Base-by-base conservation (phyloP, 805 yeast genomes). In the Clavispora vitiphila region DNA sequence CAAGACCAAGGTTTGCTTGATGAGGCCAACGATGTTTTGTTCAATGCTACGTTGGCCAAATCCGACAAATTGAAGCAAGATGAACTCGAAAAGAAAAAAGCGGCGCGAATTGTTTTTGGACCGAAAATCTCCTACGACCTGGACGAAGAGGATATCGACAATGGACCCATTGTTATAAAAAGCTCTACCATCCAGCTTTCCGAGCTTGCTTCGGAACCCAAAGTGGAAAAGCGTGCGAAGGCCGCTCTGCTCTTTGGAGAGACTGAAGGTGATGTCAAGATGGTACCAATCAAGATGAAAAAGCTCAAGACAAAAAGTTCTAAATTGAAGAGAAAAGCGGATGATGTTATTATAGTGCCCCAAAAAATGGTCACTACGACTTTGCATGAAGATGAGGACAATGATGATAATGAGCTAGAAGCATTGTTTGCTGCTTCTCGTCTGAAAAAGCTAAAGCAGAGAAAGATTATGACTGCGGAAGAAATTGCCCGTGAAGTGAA, bases 1-100 rank as follows among this genome's bases (percentile, higher is more conserved):
- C 72, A 77, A 37, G 86, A 81, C 48, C 50, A 57, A n/a, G 58
- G 61, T 18, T 46, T 75, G 12, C 48, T 68, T 12, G 74, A 58
- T 14, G 64, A 54, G 7, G 55, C 54, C 19, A 57, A 46, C 5
- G 67, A 59, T 32, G 54, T 50, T 21, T 54, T 81, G 23, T 67
- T 57, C 22, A 69, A 77, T 39, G 74, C 69, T n/a, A 58, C 51
- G 45, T 55, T 59, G 46, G 21, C 43, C 12, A 25, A 43, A 46
- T 42, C 53, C 14, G 51, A 56, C 3, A 65, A 60, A 43, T 57
- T 64, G n/a, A 52, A 61, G 40, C 49, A 60, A 20, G 58, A 60
- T 19, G 39, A 64, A 8, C 50, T 56, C 35, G 65, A 65, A 41
- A 41, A 51, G 35, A 47, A 44, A n/a, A 55, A 53, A 35, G 56